Conservation (phyloP, 768 basidiomycete genomes). For the Mrakia gelida region DNA sequence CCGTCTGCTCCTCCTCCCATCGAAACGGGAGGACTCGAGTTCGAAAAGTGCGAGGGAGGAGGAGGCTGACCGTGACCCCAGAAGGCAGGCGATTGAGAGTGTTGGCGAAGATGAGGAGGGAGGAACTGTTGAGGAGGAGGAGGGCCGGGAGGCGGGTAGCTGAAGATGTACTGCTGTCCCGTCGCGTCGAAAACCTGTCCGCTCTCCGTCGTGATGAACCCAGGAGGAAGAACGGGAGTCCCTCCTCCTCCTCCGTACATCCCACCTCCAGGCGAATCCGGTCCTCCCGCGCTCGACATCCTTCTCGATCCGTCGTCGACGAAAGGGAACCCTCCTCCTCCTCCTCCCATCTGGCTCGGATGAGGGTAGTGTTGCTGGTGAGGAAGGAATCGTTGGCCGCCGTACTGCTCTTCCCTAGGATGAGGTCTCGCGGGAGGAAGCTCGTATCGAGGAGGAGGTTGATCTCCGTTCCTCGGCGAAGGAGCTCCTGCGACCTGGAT, state of each 20-base stretch:
- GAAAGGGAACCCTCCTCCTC: background rate
- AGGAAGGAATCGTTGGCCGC: background rate
- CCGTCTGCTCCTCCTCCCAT: background rate
- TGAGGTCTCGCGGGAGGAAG: background rate
- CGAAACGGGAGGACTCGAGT: background rate
- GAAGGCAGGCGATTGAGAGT: background rate
- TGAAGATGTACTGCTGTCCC: slow-evolving; percentile 7
- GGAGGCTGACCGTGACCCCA: slow-evolving; percentile 12
- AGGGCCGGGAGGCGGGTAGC: background rate
- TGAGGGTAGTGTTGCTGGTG: background rate
- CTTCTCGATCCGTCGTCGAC: background rate
- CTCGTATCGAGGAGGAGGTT: slow-evolving; percentile 8
- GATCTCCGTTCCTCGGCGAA: background rate
- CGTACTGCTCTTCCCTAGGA: background rate
- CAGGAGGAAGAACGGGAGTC: background rate
- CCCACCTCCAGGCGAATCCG: background rate
- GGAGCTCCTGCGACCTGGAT: background rate
- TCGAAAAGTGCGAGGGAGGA: background rate
- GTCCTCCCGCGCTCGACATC: background rate
- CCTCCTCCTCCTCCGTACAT: background rate
- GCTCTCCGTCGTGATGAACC: background rate
- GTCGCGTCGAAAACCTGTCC: background rate
- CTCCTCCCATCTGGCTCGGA: background rate
- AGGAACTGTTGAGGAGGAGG: slow-evolving; percentile 3
- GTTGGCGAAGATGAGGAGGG: background rate